Evolutionary conservation across 306 rosid genomes (phyloP), one percentile per base, ranked within the genome.

Genomic region (Fragaria iinumae): DNA sequence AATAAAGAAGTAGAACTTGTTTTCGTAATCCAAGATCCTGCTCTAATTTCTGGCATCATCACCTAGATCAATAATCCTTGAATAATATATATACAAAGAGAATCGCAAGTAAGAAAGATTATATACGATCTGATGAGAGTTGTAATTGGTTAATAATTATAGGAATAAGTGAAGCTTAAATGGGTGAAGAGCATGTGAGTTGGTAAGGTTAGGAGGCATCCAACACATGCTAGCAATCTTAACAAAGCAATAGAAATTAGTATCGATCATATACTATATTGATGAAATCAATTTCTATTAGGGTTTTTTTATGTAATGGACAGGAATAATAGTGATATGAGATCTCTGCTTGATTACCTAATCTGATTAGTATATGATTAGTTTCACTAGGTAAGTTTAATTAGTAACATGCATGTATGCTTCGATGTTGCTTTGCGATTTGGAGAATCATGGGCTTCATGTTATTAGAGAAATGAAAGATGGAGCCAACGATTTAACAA

Each of bases 101-200:
- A 64, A 62, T 32, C 38, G 16, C 59, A 47, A 34, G 11, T 32
- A 38, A 50, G 12, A 74, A 34, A 57, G 11, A 39, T 66, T 14
- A 53, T n/a, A 78, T 45, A 57, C 49, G 64, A 68, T 47, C 73
- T 34, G 55, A 69, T 34, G 55, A 69, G 44, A 20, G 25, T 18
- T 65, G 8, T 36, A 65, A 65, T 36, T 65, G 70, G 70, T 38
- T 65, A 20, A 38, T 65, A 20, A 38, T 36, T 38, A 65, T 14
- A 64, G 5, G 8, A 18, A 17, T 36, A 36, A 65, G 43, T 38
- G 18, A 67, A 67, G 63, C 41, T 73, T 72, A 41, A 66, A 77
- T 34, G 44, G 60, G 84, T 81, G 88, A 71, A 82, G 67, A 79
- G 88, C 83, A 75, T 85, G 87, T 76, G 88, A 84, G 77, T 87